Percentiles rank a stretch among this genome's conserved stretches.
Conservation (phyloP, 1,139 yeast genomes). For the Pichia sp. region DNA sequence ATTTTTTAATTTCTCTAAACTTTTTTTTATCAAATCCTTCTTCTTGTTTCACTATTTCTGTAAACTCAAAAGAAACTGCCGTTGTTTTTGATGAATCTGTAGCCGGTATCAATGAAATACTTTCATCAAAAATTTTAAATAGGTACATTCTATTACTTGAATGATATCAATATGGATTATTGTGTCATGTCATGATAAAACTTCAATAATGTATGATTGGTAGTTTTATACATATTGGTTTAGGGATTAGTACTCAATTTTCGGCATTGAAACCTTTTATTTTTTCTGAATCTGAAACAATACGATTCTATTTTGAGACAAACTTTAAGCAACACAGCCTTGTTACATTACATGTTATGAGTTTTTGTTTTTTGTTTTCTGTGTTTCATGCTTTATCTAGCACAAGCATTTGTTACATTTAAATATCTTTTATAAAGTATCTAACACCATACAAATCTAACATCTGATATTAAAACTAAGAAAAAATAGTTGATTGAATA, state of each 20-base stretch:
- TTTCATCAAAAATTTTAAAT: background rate
- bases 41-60: background rate
- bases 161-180: no score
- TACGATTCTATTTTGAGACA: background rate
- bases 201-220: background rate
- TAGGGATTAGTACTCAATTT: no score
- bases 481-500: background rate
- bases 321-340: background rate
- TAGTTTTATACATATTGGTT: no score
- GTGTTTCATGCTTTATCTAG: background rate
- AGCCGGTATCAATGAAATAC: background rate
- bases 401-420: background rate
- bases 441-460: background rate
- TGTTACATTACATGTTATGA: background rate
- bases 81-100: background rate
- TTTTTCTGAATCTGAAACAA: background rate
- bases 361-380: background rate
- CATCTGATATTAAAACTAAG: background rate
- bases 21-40: slow-evolving; percentile 2
- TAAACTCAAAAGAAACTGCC: background rate
- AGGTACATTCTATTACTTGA: background rate
- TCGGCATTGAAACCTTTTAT: background rate
- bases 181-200: background rate
- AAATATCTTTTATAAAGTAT: background rate
- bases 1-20: slow-evolving; percentile 3